Conservation (phyloP, 2,329 filamentous ascomycete species). For the Massarina eburnea region DNA sequence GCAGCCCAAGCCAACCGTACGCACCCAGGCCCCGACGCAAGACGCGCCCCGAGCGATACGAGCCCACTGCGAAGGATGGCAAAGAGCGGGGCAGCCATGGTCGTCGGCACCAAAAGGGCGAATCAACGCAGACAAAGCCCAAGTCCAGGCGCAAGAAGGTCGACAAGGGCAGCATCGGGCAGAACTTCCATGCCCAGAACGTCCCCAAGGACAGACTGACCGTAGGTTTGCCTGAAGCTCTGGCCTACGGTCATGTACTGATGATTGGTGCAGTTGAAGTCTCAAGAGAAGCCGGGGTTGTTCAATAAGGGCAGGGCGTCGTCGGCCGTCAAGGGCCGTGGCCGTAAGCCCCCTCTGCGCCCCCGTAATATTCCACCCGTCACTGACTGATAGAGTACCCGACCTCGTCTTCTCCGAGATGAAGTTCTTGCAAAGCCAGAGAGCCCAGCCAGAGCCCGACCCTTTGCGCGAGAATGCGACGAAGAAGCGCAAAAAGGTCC, state of each 20-base stretch:
- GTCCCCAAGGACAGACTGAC: conserved; percentile 50
- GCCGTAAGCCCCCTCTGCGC: conserved; percentile 39
- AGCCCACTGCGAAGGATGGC: conserved; percentile 33
- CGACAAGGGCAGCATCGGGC: conserved; percentile 42
- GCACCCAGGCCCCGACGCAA: conserved; percentile 49
- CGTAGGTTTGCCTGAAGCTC: conserved; percentile 33
- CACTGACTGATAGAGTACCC: conserved; percentile 46
- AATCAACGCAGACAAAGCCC: conserved; percentile 36
- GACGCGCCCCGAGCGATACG: conserved; percentile 51
- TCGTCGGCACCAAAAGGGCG: conserved; percentile 18
- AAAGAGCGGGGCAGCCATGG: conserved; percentile 27
- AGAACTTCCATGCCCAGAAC: conserved; percentile 50
- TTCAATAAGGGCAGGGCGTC: conserved; percentile 54
- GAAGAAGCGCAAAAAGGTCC: conserved; percentile 38
- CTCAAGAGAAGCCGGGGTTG: conserved; percentile 45
- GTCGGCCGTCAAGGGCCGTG: conserved; percentile 46
- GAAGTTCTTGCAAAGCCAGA: conserved; percentile 49
- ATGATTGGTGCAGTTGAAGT: conserved; percentile 46
- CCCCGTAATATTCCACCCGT: conserved; percentile 11
- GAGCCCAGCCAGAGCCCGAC: conserved; percentile 25
- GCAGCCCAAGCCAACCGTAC: conserved; percentile 35
- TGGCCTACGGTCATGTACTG: conserved; percentile 17
- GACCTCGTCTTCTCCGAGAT: conserved; percentile 56
- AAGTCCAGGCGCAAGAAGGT: conserved; percentile 41
- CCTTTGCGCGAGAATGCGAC: conserved; percentile 21